Conservation (phyloP, 768 basidiomycete genomes). For the Gymnopilus dilepis region DNA sequence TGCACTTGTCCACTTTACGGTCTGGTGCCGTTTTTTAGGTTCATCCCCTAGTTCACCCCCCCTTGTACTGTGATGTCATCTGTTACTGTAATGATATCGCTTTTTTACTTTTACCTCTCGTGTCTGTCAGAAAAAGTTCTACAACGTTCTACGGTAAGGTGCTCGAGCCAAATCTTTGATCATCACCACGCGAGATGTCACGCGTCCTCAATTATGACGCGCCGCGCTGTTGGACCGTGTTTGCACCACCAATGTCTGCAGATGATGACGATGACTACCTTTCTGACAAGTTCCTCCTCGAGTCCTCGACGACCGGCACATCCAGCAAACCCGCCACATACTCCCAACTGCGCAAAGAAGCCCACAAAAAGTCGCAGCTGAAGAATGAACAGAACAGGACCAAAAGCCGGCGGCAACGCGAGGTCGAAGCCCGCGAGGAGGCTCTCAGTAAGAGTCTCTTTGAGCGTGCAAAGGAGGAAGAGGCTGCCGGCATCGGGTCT, state of each 20-base stretch:
- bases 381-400: constrained; percentile 71
- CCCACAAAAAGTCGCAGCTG: constrained; percentile 55
- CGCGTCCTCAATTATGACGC: constrained; percentile 9
- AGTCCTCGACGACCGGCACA: constrained; percentile 33
- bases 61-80: constrained; percentile 36
- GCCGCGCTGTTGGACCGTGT: constrained; percentile 23
- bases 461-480: constrained; percentile 72
- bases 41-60: constrained; percentile 19
- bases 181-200: constrained; percentile 11
- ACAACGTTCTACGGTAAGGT: neutral
- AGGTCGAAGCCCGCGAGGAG: constrained; percentile 77
- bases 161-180: no score
- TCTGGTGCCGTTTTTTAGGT: constrained; percentile 50
- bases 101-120: constrained; percentile 2
- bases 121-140: neutral
- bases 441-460: constrained; percentile 83
- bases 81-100: constrained; percentile 36
- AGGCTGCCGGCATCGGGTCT: constrained; percentile 52
- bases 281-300: constrained; percentile 81
- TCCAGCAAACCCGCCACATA: constrained; percentile 64
- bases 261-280: constrained; percentile 80
- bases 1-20: constrained; percentile 38
- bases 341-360: constrained; percentile 70
- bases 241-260: constrained; percentile 57
- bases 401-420: constrained; percentile 71